A percentile compares a stretch with the other conserved stretches of the same genome.
Conservation (phyloP, 805 yeast genomes). For the Limtongia smithiae region DNA sequence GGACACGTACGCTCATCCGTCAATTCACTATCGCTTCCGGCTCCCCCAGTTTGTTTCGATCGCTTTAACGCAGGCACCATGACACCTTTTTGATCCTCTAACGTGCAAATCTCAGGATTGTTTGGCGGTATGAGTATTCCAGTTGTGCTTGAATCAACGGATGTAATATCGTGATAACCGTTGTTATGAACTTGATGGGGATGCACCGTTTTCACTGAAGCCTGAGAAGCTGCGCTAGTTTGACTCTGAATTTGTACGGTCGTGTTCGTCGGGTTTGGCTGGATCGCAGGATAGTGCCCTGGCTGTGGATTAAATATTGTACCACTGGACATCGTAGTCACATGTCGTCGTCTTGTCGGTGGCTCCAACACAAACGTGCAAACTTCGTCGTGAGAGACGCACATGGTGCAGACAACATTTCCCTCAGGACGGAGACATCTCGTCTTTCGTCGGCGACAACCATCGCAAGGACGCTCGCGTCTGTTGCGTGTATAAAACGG, state of each 20-base stretch:
- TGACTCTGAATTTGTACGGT: neutral
- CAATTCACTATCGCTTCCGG: slow-evolving; percentile 1
- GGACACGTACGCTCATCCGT: slow-evolving; percentile 16
- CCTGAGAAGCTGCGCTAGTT: neutral
- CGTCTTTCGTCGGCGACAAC: slow-evolving; percentile 41
- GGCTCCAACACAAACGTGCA: slow-evolving; percentile 37
- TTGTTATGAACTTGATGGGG: too few species aligned
- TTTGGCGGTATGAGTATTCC: neutral
- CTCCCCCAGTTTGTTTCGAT: neutral
- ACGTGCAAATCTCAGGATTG: neutral
- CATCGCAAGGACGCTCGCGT: slow-evolving; percentile 40
- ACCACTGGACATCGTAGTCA: neutral
- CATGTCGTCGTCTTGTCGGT: slow-evolving; percentile 23
- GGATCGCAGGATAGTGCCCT: neutral
- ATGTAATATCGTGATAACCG: neutral
- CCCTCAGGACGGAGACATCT: slow-evolving; percentile 36
- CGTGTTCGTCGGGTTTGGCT: neutral
- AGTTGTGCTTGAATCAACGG: neutral
- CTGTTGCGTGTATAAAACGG: slow-evolving; percentile 32
- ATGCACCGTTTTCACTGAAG: neutral
- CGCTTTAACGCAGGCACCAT: neutral
- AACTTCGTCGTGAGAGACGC: slow-evolving; percentile 35
- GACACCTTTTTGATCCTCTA: slow-evolving; percentile 1
- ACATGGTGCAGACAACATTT: slow-evolving; percentile 34
- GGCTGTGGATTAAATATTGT: neutral